phyloP scores from a whole-genome alignment of 176 grass and related monocot species.

The Metroxylon sagu region DNA sequence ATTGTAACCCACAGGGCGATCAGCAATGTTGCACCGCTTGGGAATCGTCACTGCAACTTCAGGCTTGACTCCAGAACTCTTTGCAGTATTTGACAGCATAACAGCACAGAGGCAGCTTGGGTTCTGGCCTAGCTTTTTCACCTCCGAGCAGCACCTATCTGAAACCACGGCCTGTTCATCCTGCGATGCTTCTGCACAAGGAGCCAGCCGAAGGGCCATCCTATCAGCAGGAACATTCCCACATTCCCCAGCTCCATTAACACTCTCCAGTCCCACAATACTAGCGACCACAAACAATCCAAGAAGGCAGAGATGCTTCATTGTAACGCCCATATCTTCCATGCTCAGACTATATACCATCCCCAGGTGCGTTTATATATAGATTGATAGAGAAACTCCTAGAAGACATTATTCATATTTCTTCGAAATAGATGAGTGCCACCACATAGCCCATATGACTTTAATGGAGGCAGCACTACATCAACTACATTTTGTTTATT shows the following conservation, averaged over 20 bases:
- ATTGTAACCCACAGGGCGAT: constrained; percentile 75
- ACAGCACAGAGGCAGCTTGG: constrained; percentile 70
- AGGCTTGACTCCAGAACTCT: constrained; percentile 54
- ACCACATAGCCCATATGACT: no score
- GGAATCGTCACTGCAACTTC: constrained; percentile 67
- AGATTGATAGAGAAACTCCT: no score
- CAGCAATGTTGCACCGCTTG: constrained; percentile 69
- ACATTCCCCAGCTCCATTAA: constrained; percentile 55
- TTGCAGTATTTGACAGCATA: constrained; percentile 67
- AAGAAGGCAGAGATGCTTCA: constrained; percentile 32
- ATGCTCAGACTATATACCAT: no score
- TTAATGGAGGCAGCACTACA: no score
- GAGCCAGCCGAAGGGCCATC: constrained; percentile 49
- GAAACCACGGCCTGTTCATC: constrained; percentile 38
- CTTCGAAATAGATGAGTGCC: no score
- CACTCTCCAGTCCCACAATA: constrained; percentile 11
- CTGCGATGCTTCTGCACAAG: constrained; percentile 53
- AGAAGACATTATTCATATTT: no score
- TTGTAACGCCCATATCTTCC: constrained; percentile 31
- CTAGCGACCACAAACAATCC: constrained; percentile 28
- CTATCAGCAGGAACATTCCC: constrained; percentile 37
- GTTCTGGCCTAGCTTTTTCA: constrained; percentile 45
- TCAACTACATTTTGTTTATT: no score
- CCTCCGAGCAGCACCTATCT: constrained; percentile 45
- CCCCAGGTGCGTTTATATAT: no score